Evolutionary conservation across 23 red algal genomes (phyloP).

Genomic region (Gracilaria domingensis): DNA sequence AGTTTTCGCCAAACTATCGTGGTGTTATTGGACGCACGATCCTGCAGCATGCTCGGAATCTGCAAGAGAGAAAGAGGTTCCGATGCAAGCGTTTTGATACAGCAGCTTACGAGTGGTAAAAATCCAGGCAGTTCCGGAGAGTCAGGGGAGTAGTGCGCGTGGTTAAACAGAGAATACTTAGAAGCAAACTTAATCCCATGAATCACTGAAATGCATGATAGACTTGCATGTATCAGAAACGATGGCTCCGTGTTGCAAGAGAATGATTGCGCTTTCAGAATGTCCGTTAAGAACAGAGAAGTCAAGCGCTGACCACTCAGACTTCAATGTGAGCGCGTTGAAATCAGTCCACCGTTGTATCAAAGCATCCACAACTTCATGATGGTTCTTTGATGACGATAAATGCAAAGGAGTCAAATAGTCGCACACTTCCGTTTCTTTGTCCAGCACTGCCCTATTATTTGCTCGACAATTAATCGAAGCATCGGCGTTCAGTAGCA

Average conservation of each 20-base stretch:
- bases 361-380: slow-evolving; percentile 81
- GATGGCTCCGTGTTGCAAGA: slow-evolving; percentile 51
- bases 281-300: slow-evolving; percentile 90
- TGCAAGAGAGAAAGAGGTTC: no score
- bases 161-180: no score
- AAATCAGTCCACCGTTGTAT: slow-evolving; percentile 78
- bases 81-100: no score
- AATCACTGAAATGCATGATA: no score
- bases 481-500: slow-evolving; percentile 75
- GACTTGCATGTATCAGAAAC: slow-evolving; percentile 78
- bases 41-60: no score
- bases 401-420: slow-evolving; percentile 89
- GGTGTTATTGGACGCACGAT: no score
- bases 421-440: slow-evolving; percentile 81
- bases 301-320: slow-evolving; percentile 87
- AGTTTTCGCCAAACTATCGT: no score
- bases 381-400: slow-evolving; percentile 75
- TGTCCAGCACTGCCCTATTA: slow-evolving; percentile 74
- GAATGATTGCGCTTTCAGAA: slow-evolving; percentile 60
- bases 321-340: slow-evolving; percentile 76
- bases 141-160: no score
- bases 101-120: no score
- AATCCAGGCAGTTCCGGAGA: no score
- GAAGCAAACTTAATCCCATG: no score
- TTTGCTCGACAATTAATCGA: slow-evolving; percentile 67